These are phyloP conservation scores for Camellia oleifera DNA, from an alignment of 179 eudicot genomes.

Conservation along the genomic window DNA sequence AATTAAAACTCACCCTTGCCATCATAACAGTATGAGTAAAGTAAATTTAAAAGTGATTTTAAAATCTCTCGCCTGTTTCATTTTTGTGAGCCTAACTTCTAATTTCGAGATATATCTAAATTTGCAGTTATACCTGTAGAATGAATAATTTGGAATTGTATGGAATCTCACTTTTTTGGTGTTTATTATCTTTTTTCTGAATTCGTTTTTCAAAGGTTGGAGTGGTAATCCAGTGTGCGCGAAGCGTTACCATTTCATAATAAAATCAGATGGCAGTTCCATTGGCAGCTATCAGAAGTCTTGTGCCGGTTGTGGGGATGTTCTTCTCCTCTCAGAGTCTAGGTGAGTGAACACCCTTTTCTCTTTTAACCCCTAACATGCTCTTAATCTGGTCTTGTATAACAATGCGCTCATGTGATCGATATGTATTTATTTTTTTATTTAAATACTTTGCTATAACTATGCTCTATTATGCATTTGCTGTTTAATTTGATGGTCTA, in stretches of 20 bases:
- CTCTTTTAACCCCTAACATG: neutral
- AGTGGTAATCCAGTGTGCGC: slow-evolving; percentile 88
- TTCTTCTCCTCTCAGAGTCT: slow-evolving; percentile 62
- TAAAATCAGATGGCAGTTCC: slow-evolving; percentile 78
- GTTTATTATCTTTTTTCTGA: neutral
- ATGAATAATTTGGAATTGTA: neutral
- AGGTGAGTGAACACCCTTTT: slow-evolving; percentile 41
- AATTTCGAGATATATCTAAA: neutral
- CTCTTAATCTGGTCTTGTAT: neutral
- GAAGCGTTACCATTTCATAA: slow-evolving; percentile 85
- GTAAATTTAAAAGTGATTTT: too few relatives aligned
- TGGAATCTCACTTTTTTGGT: neutral
- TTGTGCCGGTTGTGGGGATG: slow-evolving; percentile 67
- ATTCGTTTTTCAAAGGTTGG: slow-evolving; percentile 56
- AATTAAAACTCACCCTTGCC: too few relatives aligned
- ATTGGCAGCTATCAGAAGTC: slow-evolving; percentile 68
- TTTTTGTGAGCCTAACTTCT: too few relatives aligned
- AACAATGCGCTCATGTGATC: neutral
- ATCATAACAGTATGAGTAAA: too few relatives aligned
- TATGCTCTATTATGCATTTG: neutral
- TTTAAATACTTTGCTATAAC: neutral
- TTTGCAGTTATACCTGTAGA: neutral
- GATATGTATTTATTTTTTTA: neutral
- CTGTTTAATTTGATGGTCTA: neutral
- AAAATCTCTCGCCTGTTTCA: too few relatives aligned